Evolutionary conservation across 352 stramenopile species (phyloP), one percentile per base, ranked within the genome.

Genomic region (Phytophthora podocarpi): DNA sequence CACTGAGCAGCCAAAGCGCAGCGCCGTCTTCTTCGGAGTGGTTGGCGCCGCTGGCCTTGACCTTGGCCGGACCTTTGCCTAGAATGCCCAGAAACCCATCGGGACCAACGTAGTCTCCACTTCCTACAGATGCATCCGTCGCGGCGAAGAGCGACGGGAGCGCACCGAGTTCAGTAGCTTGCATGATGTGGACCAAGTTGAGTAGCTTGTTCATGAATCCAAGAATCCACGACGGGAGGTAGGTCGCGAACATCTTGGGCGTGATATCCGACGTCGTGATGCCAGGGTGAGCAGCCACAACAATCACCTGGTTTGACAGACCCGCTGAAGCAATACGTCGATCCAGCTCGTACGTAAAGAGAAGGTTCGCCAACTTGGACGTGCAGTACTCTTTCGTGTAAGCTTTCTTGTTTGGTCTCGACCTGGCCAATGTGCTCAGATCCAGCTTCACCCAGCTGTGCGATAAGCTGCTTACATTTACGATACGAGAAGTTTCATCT

Each of bases 271-370:
- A 76, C 24, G 63, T 53, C 24, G 64, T 56, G 36, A 76, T 67
- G n/a, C 69, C 69, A 0, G 64, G 68, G 20, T 77, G 68, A 11
- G 64, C 68, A 1, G 64, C 72, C 21, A 86, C 59, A 5, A 61
- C 66, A 11, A 80, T 16, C 18, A 86, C 60, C 9, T 64, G 47
- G 23, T 50, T 50, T 1, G 36, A 21, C 30, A 80, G 23, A 6
- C 68, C 73, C 1, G 58, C 62, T 0, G 49, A 39, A 11, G 26
- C 39, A 27, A 84, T 42, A 13, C 75, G 69, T 26, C 75, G 65
- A 7, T 76, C n/a, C 15, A 84, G 30, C 26, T 84, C 75, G 45
- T 72, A 78, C 9, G 72, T 79, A 43, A 84, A 84, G 16, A 84
- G 49, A 45, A 84, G 27, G 11, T 78, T 82, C 7, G 65, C 54